Evolutionary conservation across 2,329 filamentous ascomycete genomes (phyloP), one percentile per base, ranked within the genome.

Genomic region (Colletotrichum agaves): DNA sequence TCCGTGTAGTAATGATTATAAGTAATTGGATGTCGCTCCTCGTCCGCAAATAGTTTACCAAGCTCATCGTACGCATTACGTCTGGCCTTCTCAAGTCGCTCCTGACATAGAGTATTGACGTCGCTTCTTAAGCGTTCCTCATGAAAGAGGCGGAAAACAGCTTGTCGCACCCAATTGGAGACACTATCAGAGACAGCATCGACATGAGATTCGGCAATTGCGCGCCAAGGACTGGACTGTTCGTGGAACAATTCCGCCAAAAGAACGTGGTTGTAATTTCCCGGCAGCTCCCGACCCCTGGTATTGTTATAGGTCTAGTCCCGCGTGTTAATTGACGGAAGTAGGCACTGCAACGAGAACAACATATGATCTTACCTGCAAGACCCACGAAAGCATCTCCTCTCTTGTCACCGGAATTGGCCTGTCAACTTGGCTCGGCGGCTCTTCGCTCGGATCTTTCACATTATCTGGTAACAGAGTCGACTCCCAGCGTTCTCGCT

Each of bases 201-300:
- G 5, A 63, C 46, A 2, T 67, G 64, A 1, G 33, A 12, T 15
- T 59, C 52, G 3, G 64, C 52, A 6, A 67, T 52, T 0, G 35
- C 4, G 2, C 52, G 64, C 90, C 88, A 92, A 0, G 83, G 84
- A 6, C 71, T 61, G 0, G 83, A 88, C 64, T 91, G 88, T 50
- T 89, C 83, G 19, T 78, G 77, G 72, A 92, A 92, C 0, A 92
- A 74, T 21, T 90, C 84, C 0, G 79, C 78, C 0, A 91, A 81
- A 10, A 91, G 77, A 60, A 87, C 73, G 0, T 88, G 84, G 67
- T 89, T 89, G 74, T 88, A 90, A 0, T 80, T 87, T 0, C 89
- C 87, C 0, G 87, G 86, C 0, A 92, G 76, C 72, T 92, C 90
- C 5, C 83, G 77, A 1, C 68, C 68, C 5, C 61, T 27, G 19